These are phyloP conservation scores for Heritiera fomes DNA, from an alignment of 345 rosid species.

Conservation along the genomic window DNA sequence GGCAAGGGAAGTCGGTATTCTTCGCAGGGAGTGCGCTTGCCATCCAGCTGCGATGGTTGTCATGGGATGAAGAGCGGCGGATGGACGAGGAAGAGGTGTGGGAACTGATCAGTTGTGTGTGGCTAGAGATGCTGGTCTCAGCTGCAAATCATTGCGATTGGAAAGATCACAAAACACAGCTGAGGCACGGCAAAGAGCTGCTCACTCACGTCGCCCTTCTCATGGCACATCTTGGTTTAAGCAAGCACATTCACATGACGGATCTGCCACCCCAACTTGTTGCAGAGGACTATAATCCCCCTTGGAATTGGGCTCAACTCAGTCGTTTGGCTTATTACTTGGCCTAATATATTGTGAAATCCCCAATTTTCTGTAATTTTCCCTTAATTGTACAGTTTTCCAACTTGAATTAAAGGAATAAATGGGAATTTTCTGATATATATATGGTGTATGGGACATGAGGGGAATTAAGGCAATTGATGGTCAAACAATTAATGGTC, in stretches of 20 bases:
- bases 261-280: background rate
- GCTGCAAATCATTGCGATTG: slow-evolving; percentile 28
- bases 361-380: too few species aligned
- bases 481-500: too few species aligned
- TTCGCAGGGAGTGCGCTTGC: slow-evolving; percentile 16
- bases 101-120: slow-evolving; percentile 26
- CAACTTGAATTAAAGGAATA: too few species aligned
- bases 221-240: slow-evolving; percentile 30
- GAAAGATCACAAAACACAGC: slow-evolving; percentile 29
- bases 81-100: slow-evolving; percentile 20
- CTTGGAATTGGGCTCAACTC: background rate
- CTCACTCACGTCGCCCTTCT: slow-evolving; percentile 31
- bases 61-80: background rate
- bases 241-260: background rate
- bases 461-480: too few species aligned
- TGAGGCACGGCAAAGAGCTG: slow-evolving; percentile 28
- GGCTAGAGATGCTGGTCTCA: slow-evolving; percentile 27
- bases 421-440: too few species aligned
- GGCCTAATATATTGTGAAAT: background rate
- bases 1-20: slow-evolving; percentile 19
- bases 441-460: too few species aligned
- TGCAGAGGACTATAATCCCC: background rate
- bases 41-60: background rate
- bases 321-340: background rate
- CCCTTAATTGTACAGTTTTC: too few species aligned